phyloP scores from a whole-genome alignment of 169 alveolate genomes.

The Perkinsus chesapeaki region DNA sequence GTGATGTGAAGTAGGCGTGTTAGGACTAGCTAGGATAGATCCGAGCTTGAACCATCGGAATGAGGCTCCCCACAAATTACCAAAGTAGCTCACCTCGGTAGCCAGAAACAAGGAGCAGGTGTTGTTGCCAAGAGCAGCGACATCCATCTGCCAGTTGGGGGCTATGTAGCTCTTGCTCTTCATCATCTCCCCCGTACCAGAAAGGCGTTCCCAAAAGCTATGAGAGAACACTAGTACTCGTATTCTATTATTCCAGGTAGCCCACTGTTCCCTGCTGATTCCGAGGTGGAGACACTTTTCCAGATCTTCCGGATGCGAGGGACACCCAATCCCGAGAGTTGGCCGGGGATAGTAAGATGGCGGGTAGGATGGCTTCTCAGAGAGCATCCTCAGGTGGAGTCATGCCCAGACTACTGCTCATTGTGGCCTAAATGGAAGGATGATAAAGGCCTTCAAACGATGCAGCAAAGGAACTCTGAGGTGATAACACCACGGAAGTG shows the following conservation, averaged over 20 bases:
- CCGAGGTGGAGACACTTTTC: slow-evolving; percentile 70
- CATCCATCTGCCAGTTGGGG: too few relatives aligned
- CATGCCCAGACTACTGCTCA: background rate
- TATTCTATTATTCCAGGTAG: slow-evolving; percentile 49
- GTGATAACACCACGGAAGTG: background rate
- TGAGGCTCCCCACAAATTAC: too few relatives aligned
- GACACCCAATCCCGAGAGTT: slow-evolving; percentile 52
- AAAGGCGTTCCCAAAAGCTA: too few relatives aligned
- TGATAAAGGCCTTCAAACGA: background rate
- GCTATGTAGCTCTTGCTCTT: too few relatives aligned
- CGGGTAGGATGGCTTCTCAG: background rate
- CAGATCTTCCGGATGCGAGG: slow-evolving; percentile 61
- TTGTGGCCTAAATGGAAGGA: background rate
- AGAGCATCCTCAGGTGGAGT: background rate
- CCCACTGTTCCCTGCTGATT: slow-evolving; percentile 68
- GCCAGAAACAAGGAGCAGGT: too few relatives aligned
- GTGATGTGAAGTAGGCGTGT: too few relatives aligned
- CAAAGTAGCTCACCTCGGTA: too few relatives aligned
- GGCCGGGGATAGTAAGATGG: slow-evolving; percentile 56
- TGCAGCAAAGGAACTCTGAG: background rate
- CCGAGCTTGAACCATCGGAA: too few relatives aligned
- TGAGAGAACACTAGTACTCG: too few relatives aligned
- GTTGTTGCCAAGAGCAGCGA: too few relatives aligned
- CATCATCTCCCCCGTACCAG: too few relatives aligned
- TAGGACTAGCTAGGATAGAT: too few relatives aligned